These are phyloP conservation scores for Letharia columbiana DNA, from an alignment of 495 filamentous ascomycete species.

Conservation along the genomic window DNA sequence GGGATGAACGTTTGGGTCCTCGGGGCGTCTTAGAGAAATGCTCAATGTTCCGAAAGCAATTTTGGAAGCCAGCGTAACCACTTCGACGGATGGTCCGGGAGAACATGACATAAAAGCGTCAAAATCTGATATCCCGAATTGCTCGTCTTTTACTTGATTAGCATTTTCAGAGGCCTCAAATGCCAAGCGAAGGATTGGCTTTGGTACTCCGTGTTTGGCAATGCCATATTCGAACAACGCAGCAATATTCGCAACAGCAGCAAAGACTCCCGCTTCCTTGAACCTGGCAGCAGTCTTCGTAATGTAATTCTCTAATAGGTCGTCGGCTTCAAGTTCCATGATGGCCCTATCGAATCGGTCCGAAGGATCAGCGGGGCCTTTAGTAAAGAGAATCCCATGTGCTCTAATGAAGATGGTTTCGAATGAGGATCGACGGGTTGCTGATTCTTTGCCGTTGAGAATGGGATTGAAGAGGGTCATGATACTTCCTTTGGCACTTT, in stretches of 20 bases:
- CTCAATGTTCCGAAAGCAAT: constrained; percentile 41
- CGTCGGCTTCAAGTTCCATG: constrained; percentile 39
- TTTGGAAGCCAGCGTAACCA: constrained; percentile 31
- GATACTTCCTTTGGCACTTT: constrained; percentile 58
- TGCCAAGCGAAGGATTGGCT: constrained; percentile 18
- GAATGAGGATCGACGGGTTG: constrained; percentile 33
- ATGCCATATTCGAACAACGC: constrained; percentile 51
- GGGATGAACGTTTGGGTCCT: constrained; percentile 57
- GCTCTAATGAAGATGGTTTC: constrained; percentile 52
- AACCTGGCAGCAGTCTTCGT: constrained; percentile 48
- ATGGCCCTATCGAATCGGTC: constrained; percentile 41
- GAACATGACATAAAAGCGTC: background rate
- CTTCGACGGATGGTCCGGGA: background rate
- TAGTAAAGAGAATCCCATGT: constrained; percentile 58
- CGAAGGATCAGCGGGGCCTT: constrained; percentile 29
- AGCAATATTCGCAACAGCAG: constrained; percentile 45
- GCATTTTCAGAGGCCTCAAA: constrained; percentile 12
- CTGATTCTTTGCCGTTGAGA: constrained; percentile 36
- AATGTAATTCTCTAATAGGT: constrained; percentile 51
- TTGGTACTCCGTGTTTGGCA: constrained; percentile 2
- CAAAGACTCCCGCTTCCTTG: constrained; percentile 53
- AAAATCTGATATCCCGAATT: background rate
- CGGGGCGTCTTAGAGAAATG: constrained; percentile 49
- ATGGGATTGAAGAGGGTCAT: constrained; percentile 62
- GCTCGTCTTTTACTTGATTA: background rate